Evolutionary conservation across 2,329 filamentous ascomycete genomes (phyloP), one percentile per base, ranked within the genome.

Genomic region (Calonectria fujianensis): DNA sequence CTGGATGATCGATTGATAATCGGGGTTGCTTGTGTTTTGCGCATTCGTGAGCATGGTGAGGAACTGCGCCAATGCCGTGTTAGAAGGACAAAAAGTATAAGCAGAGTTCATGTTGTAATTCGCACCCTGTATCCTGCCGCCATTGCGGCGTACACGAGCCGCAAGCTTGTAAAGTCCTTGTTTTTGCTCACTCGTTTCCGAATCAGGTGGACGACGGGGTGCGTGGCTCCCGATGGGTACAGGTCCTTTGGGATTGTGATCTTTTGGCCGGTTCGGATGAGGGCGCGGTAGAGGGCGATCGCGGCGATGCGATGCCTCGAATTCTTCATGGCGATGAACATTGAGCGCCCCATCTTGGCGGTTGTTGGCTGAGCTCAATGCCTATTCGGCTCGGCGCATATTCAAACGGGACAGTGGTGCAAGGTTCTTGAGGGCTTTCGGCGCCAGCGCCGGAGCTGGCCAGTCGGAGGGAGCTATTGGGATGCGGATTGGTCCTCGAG

Each of bases 211-310:
- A 86, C 85, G 69, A 95, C 84, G 0, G 91, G 90, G 72, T 88
- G 76, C 11, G 68, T 65, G 6, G 71, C 48, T 18, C 84, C 72
- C 80, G 81, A 24, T 51, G 80, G 80, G 39, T 80, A 76, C 5
- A 81, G 66, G 61, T 90, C 86, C 81, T 86, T 79, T 1, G 90
- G 88, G 2, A 94, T 84, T 1, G 89, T 85, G 41, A 94, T 85
- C 51, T 84, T 86, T 37, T 86, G 83, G 73, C 88, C 91, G 84
- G 91, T 89, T 75, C 88, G 88, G 68, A 95, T 85, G 70, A 96
- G 90, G 45, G 93, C 92, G 76, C 93, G 90, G 85, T 93, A 96
- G 64, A 96, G 91, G 66, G 94, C 93, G 76, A 94, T 89, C 82
- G 91, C 90, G 80, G 90, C 90, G 80, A 80, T 82, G 75, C 90